Conservation (phyloP, 1,139 yeast genomes). For the Maudiozyma humilis region DNA sequence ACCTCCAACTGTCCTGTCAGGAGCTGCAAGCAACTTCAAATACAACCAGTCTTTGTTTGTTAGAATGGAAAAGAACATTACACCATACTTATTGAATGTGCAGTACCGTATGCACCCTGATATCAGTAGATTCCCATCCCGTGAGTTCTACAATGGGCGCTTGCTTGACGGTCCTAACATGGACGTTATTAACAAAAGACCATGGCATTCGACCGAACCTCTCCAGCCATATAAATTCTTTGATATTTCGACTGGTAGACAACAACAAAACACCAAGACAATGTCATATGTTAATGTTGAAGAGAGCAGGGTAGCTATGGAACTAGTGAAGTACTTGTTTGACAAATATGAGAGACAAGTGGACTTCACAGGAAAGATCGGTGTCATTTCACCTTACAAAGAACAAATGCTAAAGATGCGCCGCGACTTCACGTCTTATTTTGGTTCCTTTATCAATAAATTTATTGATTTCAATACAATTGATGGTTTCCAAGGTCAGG, state of each 20-base stretch:
- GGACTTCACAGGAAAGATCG: slow-evolving; percentile 65
- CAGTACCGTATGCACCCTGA: slow-evolving; percentile 98
- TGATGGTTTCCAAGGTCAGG: slow-evolving; percentile 98
- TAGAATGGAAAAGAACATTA: slow-evolving; percentile 71
- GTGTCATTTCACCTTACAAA: slow-evolving; percentile 90
- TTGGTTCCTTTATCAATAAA: slow-evolving; percentile 54
- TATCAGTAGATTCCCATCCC: slow-evolving; percentile 79
- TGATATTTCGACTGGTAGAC: slow-evolving; percentile 58
- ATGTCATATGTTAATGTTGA: slow-evolving; percentile 60
- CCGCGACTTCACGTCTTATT: slow-evolving; percentile 46
- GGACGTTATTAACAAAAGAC: slow-evolving; percentile 48
- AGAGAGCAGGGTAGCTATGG: slow-evolving; percentile 69
- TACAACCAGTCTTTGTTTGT: slow-evolving; percentile 93
- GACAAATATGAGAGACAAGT: slow-evolving; percentile 39
- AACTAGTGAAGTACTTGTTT: slow-evolving; percentile 53
- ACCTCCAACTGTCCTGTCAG: slow-evolving; percentile 97
- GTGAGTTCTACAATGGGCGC: slow-evolving; percentile 66
- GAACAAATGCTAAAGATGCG: slow-evolving; percentile 66
- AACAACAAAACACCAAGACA: slow-evolving; percentile 53
- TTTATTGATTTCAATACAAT: slow-evolving; percentile 87
- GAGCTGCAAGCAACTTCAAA: slow-evolving; percentile 66
- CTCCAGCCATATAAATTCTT: slow-evolving; percentile 76
- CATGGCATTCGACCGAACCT: slow-evolving; percentile 60
- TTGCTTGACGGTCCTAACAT: slow-evolving; percentile 71
- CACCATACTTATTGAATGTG: slow-evolving; percentile 68